Conservation (phyloP, 306 rosid species). For the Prunus mume region DNA sequence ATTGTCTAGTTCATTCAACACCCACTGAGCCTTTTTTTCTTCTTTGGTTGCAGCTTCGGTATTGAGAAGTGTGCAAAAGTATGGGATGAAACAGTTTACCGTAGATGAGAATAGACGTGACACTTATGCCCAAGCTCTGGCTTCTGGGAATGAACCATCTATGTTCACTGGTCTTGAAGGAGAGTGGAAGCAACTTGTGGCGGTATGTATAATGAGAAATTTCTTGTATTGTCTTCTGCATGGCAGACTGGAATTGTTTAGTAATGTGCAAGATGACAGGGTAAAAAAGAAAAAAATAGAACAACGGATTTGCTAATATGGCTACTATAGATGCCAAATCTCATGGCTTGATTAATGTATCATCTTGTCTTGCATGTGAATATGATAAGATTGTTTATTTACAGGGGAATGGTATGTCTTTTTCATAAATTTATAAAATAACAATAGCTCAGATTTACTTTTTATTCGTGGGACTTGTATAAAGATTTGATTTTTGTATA, state of each 20-base stretch:
- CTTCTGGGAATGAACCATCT: slow-evolving; percentile 43
- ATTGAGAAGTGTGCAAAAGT: slow-evolving; percentile 63
- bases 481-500: background rate
- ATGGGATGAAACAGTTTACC: slow-evolving; percentile 68
- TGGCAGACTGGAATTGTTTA: slow-evolving; percentile 5
- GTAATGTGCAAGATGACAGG: background rate
- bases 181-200: slow-evolving; percentile 67
- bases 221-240: background rate
- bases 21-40: background rate
- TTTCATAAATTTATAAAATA: background rate
- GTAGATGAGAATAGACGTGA: slow-evolving; percentile 91
- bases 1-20: slow-evolving; percentile 6
- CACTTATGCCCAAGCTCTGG: slow-evolving; percentile 45
- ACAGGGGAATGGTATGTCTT: too few species aligned
- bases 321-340: background rate
- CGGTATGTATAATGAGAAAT: slow-evolving; percentile 36
- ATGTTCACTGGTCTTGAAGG: slow-evolving; percentile 45
- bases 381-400: background rate
- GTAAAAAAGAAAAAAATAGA: background rate
- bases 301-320: background rate
- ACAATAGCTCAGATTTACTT: background rate
- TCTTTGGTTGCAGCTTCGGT: slow-evolving; percentile 70
- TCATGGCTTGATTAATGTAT: background rate
- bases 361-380: background rate
- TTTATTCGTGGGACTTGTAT: background rate